A percentile compares a stretch with the other conserved stretches of the same genome.
Evolutionary conservation across 208 protist genomes (phyloP).

Genomic region (Trypanosoma rangeli): DNA sequence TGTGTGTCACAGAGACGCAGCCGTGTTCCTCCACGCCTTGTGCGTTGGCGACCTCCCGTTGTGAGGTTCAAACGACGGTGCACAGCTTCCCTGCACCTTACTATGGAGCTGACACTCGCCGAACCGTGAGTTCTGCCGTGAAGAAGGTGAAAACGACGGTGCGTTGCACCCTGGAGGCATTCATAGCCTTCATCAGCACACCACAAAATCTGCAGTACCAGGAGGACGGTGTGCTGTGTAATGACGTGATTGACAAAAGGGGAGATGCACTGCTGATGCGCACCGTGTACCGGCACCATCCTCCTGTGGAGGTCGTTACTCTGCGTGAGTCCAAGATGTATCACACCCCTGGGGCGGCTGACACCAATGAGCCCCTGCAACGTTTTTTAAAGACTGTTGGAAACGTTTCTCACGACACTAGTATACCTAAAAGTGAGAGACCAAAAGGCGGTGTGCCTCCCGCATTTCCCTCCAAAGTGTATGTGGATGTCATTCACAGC

Average conservation of each 20-base stretch:
- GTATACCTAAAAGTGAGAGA: background rate
- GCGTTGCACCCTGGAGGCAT: constrained; percentile 21
- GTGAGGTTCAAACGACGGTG: constrained; percentile 1
- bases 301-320: constrained; percentile 26
- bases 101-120: background rate
- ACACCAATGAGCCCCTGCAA: constrained; percentile 12
- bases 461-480: constrained; percentile 6
- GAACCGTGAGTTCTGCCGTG: background rate
- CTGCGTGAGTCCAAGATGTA: constrained; percentile 8
- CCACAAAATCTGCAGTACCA: constrained; percentile 27
- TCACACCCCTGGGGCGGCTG: constrained; percentile 2
- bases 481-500: constrained; percentile 27
- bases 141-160: constrained; percentile 21
- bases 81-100: constrained; percentile 1
- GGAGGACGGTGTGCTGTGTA: constrained; percentile 15
- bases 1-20: constrained; percentile 1
- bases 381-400: background rate
- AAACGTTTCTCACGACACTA: background rate
- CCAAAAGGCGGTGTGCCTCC: background rate
- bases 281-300: constrained; percentile 16
- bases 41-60: background rate
- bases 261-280: constrained; percentile 13
- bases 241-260: constrained; percentile 19
- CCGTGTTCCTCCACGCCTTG: background rate
- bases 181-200: constrained; percentile 24